Base-by-base conservation (phyloP, 306 rosid genomes). In the Corylus americana region DNA sequence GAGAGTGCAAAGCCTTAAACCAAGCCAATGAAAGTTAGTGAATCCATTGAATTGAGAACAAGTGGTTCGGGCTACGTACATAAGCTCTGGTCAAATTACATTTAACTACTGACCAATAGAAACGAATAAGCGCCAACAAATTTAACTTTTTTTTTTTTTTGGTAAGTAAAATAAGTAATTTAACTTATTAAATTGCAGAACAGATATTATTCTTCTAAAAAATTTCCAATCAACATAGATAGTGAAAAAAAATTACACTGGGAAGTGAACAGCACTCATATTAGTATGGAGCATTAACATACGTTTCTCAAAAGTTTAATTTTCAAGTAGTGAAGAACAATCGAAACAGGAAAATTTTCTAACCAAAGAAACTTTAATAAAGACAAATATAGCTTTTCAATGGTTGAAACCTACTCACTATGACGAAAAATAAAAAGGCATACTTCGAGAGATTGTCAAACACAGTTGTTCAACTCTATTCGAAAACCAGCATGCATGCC, bases 401-500 rank as follows among this genome's bases (percentile, higher is more conserved):
- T 50, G 55, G 53, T 71, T 2, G 22, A 74, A 81, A 22, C 81
- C 81, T 74, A 76, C 64, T 50, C 64, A 63, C 71, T 77, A 63
- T 71, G 50, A 61, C 49, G 81, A 79, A 76, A 70, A 48, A 77
- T 45, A 74, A 83, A 74, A 53, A 54, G 83, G 75, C 63, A 55
- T 71, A 55, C 55, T 42, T 42, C 74, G 75, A 71, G 59, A 85
- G 70, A 67, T 54, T 69, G 64, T 20, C 76, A 55, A 50, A 55
- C 62, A 74, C 62, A 57, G 14, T 70, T 2, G 45, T 70, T 25
- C 13, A 14, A 61, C 51, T 62, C 64, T 11, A 7, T 73, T 71
- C 22, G 16, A 71, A 75, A 85, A 77, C 77, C 79, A 14, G 81
- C 71, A 61, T 61, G 73, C 76, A 80, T 55, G 74, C 80, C 80